Conservation (phyloP, 2,329 filamentous ascomycete species). For the Byssothecium circinans region DNA sequence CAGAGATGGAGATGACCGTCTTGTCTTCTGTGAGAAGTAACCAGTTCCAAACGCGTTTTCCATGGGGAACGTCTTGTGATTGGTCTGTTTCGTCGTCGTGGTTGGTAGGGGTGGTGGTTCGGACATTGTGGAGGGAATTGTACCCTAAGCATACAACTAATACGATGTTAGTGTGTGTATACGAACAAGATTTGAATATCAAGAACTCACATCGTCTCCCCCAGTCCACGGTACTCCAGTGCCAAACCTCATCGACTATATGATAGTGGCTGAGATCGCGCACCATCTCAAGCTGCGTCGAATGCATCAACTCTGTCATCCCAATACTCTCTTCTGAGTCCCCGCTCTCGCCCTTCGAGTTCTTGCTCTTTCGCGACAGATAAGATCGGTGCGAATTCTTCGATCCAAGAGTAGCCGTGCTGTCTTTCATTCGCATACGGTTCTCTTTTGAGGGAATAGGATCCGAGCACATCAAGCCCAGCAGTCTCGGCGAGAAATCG, state of each 20-base stretch:
- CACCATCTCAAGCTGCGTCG: constrained; percentile 39
- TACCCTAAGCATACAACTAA: constrained; percentile 70
- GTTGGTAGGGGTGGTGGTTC: constrained; percentile 23
- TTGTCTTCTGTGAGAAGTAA: constrained; percentile 69
- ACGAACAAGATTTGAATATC: background rate
- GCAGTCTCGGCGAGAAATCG: constrained; percentile 67
- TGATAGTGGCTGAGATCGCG: constrained; percentile 55
- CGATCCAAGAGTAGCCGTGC: constrained; percentile 35
- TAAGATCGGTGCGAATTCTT: constrained; percentile 26
- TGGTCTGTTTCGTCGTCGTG: constrained; percentile 37
- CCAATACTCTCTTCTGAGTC: constrained; percentile 41
- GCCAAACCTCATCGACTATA: constrained; percentile 71
- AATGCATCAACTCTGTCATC: constrained; percentile 41
- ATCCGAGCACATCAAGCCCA: constrained; percentile 64
- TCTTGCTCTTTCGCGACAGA: constrained; percentile 18
- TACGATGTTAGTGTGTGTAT: constrained; percentile 7
- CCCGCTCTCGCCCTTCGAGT: constrained; percentile 19
- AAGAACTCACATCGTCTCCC: constrained; percentile 60
- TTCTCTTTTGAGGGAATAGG: constrained; percentile 44
- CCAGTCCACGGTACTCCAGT: constrained; percentile 73
- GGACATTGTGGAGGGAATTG: constrained; percentile 61
- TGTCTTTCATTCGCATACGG: constrained; percentile 27
- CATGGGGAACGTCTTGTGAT: constrained; percentile 47
- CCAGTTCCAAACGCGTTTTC: constrained; percentile 69
- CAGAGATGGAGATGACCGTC: constrained; percentile 71